Evolutionary conservation across 768 basidiomycete genomes (phyloP).

Genomic region (Lactifluus echinatus): DNA sequence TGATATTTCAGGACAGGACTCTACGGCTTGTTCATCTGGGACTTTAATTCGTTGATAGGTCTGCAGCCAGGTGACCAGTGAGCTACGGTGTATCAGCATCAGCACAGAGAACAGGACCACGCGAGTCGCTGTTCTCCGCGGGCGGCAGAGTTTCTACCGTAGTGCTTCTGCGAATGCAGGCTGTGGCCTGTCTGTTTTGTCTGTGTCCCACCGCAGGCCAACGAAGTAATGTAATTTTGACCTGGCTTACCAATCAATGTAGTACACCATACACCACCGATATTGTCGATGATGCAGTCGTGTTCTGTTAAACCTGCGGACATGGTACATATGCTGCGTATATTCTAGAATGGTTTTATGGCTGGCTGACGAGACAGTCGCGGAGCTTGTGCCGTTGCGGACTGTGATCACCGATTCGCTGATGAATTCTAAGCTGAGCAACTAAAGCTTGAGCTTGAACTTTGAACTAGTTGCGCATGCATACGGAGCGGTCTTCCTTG

Average conservation of each 20-base stretch:
- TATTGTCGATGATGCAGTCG: slow-evolving; percentile 71
- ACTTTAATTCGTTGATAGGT: slow-evolving; percentile 71
- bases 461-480: background rate
- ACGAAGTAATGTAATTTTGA: background rate
- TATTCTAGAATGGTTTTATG: slow-evolving; percentile 79
- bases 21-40: slow-evolving; percentile 64
- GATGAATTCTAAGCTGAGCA: slow-evolving; percentile 18
- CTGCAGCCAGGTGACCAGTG: slow-evolving; percentile 59
- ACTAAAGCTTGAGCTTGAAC: too few relatives aligned
- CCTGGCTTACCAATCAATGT: background rate
- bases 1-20: slow-evolving; percentile 54
- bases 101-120: slow-evolving; percentile 34
- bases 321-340: slow-evolving; percentile 86
- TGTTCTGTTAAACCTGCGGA: slow-evolving; percentile 80
- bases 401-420: slow-evolving; percentile 18
- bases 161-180: slow-evolving; percentile 30
- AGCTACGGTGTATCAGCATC: slow-evolving; percentile 24
- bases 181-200: slow-evolving; percentile 64
- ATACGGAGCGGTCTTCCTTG: too few relatives aligned
- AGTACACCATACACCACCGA: slow-evolving; percentile 39
- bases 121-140: background rate
- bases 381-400: slow-evolving; percentile 30
- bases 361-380: slow-evolving; percentile 36
- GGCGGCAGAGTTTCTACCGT: slow-evolving; percentile 1
- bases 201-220: slow-evolving; percentile 34